Base-by-base conservation (phyloP, 176 grass and related monocot species). In the Oryza longistaminata region DNA sequence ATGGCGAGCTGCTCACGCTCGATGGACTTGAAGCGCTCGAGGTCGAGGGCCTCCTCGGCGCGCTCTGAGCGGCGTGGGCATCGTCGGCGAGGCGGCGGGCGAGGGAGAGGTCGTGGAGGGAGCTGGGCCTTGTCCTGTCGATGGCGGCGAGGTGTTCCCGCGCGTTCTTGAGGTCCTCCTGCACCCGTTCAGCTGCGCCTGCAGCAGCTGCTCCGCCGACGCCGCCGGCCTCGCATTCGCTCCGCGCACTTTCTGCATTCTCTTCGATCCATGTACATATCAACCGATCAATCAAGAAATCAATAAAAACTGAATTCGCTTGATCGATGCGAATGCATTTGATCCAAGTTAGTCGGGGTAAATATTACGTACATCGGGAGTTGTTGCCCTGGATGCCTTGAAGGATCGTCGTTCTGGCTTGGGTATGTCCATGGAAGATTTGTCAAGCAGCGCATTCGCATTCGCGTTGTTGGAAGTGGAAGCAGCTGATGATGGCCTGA, bases 21-120 rank as follows among this genome's bases (percentile, higher is more conserved):
- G 53, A 90, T 83, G 4, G 83, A 80, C 66, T 90, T 85, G 85
- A 98, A 95, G 74, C 86, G 81, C 64, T 98, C 93, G 2, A 95
- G 85, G 74, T 95, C 93, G 37, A 87, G 68, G 6, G 83, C 89
- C 73, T 95, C 96, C 77, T 98, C 93, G 3, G 91, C 95, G 34
- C 22, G 82, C 74, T 89, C 82, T 77, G 91, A 35, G 82, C 68
- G 5, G 58, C 80, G 19, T 73, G 44, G 1, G 90, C 81, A 34
- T 93, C 89, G 35, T 71, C 89, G 2, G 91, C 85, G 16, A 85
- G 80, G 31, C 66, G 73, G 73, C 53, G 87, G 13, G 91, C 70
- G 65, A 80, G 73, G 24, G 82, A 83, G 35, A 93, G 84, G 67
- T 97, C 90, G 33, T 85, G 76, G 48, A 93, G 76, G 76, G 64